Evolutionary conservation across 495 filamentous ascomycete genomes (phyloP).

Genomic region (Talaromyces stipitatus): DNA sequence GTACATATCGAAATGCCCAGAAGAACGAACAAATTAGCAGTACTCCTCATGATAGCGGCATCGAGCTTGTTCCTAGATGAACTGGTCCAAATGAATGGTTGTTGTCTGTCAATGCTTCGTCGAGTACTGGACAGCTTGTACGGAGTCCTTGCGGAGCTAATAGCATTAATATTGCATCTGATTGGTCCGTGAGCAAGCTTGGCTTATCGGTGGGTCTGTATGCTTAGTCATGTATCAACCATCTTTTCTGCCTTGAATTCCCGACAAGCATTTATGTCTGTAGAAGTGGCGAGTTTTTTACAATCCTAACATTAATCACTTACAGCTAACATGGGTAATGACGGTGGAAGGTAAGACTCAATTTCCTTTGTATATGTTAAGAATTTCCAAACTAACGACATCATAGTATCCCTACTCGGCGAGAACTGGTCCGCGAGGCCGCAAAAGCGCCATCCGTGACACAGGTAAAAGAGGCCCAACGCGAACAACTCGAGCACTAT

Average conservation of each 20-base stretch:
- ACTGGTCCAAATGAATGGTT: constrained; percentile 2
- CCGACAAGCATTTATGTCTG: not conserved
- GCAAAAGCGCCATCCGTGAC: constrained; percentile 74
- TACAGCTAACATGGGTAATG: constrained; percentile 70
- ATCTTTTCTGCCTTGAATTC: not conserved
- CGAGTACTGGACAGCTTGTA: constrained; percentile 14
- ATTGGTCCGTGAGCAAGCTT: not conserved
- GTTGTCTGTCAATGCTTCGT: constrained; percentile 10
- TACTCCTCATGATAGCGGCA: constrained; percentile 37
- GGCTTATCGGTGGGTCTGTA: not conserved
- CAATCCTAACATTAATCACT: not conserved
- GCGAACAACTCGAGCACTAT: constrained; percentile 72
- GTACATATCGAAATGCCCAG: constrained; percentile 30
- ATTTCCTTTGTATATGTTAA: not conserved
- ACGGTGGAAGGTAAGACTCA: constrained; percentile 62
- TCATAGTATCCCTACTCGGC: constrained; percentile 77
- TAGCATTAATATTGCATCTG: not conserved
- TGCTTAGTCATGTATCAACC: constrained; percentile 5
- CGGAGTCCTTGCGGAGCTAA: not conserved
- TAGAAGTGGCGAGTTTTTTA: not conserved
- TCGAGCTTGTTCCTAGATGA: constrained; percentile 20
- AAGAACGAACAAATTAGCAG: constrained; percentile 31
- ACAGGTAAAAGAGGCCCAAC: constrained; percentile 80
- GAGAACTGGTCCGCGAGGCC: constrained; percentile 89
- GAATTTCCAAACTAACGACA: constrained; percentile 4